A percentile compares a stretch with the other conserved stretches of the same genome.
Conservation (phyloP, 2,329 filamentous ascomycete genomes). For the Penicillium sclerotiorum region DNA sequence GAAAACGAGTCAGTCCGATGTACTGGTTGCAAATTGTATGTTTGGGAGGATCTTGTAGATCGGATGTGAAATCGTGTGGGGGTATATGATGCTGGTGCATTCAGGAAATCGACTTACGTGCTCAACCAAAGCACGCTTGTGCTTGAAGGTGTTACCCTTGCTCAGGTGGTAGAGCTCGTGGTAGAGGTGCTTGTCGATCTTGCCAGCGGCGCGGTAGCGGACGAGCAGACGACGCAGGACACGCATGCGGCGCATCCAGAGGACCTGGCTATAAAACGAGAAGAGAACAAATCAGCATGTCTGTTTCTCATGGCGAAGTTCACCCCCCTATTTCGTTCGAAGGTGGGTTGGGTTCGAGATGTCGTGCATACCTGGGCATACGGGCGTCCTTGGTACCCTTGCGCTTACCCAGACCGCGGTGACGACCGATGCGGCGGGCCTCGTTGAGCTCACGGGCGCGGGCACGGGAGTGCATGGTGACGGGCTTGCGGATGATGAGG, state of each 20-base stretch:
- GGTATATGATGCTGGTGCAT: neutral
- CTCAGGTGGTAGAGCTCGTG: constrained; percentile 99
- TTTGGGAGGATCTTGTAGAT: neutral
- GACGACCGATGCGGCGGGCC: constrained; percentile 90
- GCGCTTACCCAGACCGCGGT: constrained; percentile 99
- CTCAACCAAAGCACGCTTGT: constrained; percentile 99
- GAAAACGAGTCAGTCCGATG: constrained; percentile 27
- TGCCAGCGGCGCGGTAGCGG: constrained; percentile 99
- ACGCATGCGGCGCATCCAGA: constrained; percentile 99
- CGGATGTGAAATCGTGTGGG: neutral
- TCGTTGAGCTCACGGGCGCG: constrained; percentile 94
- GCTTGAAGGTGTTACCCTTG: constrained; percentile 99
- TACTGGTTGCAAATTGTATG: too few relatives aligned
- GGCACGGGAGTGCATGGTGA: constrained; percentile 98
- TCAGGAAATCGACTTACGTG: constrained; percentile 70
- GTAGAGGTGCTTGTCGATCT: constrained; percentile 99
- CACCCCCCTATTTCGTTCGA: neutral
- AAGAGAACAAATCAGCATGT: constrained; percentile 24
- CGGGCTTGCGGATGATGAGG: constrained; percentile 99
- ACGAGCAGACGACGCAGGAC: constrained; percentile 98
- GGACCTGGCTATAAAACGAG: constrained; percentile 71
- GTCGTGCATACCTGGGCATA: constrained; percentile 83
- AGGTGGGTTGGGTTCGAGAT: neutral
- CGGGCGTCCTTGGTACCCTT: constrained; percentile 99
- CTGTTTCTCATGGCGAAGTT: neutral